Evolutionary conservation across 768 basidiomycete species (phyloP).

Genomic region (Dictyophora rubrovolvata): DNA sequence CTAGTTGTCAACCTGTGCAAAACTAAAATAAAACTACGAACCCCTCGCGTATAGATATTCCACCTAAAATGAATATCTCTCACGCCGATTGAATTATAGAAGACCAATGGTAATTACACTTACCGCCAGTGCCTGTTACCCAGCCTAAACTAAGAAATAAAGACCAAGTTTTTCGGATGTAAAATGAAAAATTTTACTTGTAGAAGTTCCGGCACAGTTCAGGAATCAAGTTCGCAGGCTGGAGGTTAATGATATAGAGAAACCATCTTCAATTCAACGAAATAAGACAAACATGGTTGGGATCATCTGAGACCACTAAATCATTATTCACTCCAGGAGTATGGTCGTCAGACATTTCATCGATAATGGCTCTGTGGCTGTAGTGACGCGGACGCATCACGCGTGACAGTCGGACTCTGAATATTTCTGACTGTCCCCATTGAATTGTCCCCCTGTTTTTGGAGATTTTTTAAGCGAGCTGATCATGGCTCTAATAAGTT

Average conservation of each 20-base stretch:
- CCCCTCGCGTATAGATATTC: conserved; percentile 66
- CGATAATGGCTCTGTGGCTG: too few species aligned
- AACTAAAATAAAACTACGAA: conserved; percentile 22
- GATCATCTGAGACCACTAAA: conserved; percentile 51
- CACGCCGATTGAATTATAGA: conserved; percentile 20
- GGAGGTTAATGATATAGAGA: conserved; percentile 1
- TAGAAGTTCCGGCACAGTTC: conserved; percentile 81
- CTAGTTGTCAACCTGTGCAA: background rate
- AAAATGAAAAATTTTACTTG: conserved; percentile 17
- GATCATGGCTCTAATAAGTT: too few species aligned
- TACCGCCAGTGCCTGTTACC: conserved; percentile 77
- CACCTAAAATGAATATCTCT: conserved; percentile 31
- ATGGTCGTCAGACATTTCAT: too few species aligned
- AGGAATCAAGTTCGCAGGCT: conserved; percentile 89
- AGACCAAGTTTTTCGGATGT: background rate
- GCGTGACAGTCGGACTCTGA: too few species aligned
- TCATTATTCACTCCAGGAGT: conserved; percentile 8
- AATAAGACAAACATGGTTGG: conserved; percentile 42
- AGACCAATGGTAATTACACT: background rate
- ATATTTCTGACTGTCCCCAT: too few species aligned
- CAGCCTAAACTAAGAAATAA: conserved; percentile 47
- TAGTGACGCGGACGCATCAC: too few species aligned
- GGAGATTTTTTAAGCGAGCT: too few species aligned
- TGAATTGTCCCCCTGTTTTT: too few species aligned
- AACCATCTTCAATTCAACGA: background rate